These are phyloP conservation scores for Phaffia tasmanica DNA, from an alignment of 768 basidiomycete species.

Conservation along the genomic window DNA sequence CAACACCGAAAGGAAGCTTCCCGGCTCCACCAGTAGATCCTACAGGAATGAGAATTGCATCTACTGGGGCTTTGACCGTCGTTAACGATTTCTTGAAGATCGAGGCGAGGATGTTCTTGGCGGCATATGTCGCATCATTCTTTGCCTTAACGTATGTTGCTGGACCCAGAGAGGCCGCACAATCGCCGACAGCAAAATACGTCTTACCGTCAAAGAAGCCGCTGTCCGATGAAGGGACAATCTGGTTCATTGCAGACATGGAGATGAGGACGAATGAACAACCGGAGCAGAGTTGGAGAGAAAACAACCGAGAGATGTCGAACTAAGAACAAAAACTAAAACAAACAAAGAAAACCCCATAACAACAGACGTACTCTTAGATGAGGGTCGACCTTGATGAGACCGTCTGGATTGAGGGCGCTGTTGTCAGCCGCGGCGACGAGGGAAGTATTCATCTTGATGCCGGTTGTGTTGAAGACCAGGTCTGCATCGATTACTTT, in stretches of 20 bases:
- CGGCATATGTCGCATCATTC: neutral
- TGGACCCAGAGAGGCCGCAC: neutral
- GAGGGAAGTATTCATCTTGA: conserved; percentile 10
- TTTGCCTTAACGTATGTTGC: conserved; percentile 13
- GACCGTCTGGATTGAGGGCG: neutral
- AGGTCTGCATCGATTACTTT: conserved; percentile 9
- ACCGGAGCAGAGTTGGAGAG: neutral
- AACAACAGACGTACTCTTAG: conserved; percentile 6
- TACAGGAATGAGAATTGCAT: conserved; percentile 8
- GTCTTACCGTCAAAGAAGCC: no score
- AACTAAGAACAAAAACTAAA: neutral
- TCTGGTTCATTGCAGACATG: neutral
- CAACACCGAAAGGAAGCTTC: conserved; percentile 2
- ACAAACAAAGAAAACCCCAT: neutral
- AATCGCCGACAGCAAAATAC: conserved; percentile 22
- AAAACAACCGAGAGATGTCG: neutral
- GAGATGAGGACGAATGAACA: neutral
- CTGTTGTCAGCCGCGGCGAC: neutral
- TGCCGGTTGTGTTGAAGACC: conserved; percentile 17
- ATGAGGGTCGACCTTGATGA: conserved; percentile 8
- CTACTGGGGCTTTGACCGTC: neutral
- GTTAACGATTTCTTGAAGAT: neutral
- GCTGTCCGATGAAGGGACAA: no score
- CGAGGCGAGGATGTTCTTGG: conserved; percentile 11
- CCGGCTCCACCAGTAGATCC: conserved; percentile 2